A percentile compares a stretch with the other conserved stretches of the same genome.
Conservation (phyloP, 352 stramenopile genomes). For the Phytophthora podocarpi region DNA sequence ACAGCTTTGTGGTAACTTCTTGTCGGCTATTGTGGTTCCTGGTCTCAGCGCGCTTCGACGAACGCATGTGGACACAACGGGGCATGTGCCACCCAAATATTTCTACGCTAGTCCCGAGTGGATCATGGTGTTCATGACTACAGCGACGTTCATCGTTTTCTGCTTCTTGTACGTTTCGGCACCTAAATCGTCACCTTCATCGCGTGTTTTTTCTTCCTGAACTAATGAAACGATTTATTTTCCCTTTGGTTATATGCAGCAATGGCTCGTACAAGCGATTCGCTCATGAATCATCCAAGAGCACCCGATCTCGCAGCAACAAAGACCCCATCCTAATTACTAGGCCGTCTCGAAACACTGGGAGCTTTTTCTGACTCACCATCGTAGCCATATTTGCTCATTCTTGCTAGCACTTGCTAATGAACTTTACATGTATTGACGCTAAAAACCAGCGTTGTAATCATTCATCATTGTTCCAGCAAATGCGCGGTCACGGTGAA, state of each 20-base stretch:
- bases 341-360: slow-evolving; percentile 12
- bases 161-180: slow-evolving; percentile 62
- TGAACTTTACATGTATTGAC: too few species aligned
- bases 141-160: slow-evolving; percentile 52
- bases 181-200: too few species aligned
- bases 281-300: slow-evolving; percentile 34
- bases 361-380: slow-evolving; percentile 34
- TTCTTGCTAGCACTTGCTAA: too few species aligned
- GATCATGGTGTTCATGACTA: slow-evolving; percentile 53
- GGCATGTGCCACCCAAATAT: slow-evolving; percentile 50
- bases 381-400: too few species aligned
- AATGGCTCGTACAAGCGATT: slow-evolving; percentile 66
- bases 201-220: not conserved
- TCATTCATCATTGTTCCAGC: too few species aligned
- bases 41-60: slow-evolving; percentile 50
- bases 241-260: slow-evolving; percentile 22
- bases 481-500: too few species aligned
- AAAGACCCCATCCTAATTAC: slow-evolving; percentile 15
- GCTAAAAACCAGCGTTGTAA: too few species aligned
- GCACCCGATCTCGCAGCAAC: not conserved
- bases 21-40: slow-evolving; percentile 68
- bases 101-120: slow-evolving; percentile 66
- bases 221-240: too few species aligned
- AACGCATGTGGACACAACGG: slow-evolving; percentile 45
- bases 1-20: slow-evolving; percentile 79